Evolutionary conservation across 345 rosid genomes (phyloP).

Genomic region (Dipteronia dyeriana): DNA sequence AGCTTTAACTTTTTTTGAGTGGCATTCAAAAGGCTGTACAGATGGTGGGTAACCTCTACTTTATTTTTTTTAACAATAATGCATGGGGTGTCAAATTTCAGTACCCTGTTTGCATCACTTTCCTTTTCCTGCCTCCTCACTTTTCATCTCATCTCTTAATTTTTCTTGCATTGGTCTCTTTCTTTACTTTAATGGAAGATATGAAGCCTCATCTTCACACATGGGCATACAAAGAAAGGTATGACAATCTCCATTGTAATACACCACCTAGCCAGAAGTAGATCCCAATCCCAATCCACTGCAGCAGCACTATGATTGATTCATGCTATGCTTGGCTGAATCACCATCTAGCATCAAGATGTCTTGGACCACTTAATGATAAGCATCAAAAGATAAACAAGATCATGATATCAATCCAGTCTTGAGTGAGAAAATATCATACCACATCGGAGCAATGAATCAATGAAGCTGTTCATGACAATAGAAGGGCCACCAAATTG

Average conservation of each 20-base stretch:
- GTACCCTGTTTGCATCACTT: conserved; percentile 25
- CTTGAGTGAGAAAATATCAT: neutral
- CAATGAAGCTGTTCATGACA: conserved; percentile 18
- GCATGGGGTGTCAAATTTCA: conserved; percentile 37
- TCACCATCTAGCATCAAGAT: conserved; percentile 17
- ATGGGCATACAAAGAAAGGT: conserved; percentile 21
- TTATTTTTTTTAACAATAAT: conserved; percentile 35
- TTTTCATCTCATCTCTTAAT: conserved; percentile 6
- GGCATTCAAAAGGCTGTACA: conserved; percentile 24
- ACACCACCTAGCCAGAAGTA: conserved; percentile 1
- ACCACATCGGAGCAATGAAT: conserved; percentile 20
- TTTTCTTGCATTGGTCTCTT: conserved; percentile 26
- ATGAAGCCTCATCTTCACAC: conserved; percentile 24
- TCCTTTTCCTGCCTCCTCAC: conserved; percentile 26
- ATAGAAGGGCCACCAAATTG: conserved; percentile 34
- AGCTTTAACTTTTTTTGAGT: conserved; percentile 41
- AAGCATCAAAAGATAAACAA: conserved; percentile 8
- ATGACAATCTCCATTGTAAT: conserved; percentile 16
- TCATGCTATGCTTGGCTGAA: conserved; percentile 3
- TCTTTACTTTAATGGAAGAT: conserved; percentile 22
- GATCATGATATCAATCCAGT: conserved; percentile 8
- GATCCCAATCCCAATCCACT: conserved; percentile 13
- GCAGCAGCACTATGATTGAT: neutral
- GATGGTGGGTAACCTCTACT: conserved; percentile 30
- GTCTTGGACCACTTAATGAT: conserved; percentile 25